Conservation (phyloP, 495 filamentous ascomycete species). For the Gamarada debralockiae region DNA sequence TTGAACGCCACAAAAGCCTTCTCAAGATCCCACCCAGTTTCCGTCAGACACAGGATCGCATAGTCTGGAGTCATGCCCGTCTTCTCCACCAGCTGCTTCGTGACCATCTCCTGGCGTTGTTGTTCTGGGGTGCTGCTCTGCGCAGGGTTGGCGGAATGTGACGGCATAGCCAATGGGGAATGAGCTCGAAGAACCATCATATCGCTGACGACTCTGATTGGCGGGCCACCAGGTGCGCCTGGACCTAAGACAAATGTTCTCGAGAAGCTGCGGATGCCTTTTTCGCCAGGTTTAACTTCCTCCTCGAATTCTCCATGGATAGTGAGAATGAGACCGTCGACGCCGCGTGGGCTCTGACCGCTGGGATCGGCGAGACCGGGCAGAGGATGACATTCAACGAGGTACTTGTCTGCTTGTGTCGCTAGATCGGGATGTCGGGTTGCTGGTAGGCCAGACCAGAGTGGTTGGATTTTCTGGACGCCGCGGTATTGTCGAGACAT, state of each 20-base stretch:
- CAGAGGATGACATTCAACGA: conserved; percentile 77
- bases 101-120: conserved; percentile 12
- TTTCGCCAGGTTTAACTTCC: conserved; percentile 46
- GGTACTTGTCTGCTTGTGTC: conserved; percentile 61
- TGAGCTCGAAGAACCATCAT: conserved; percentile 65
- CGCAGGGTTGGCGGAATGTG: neutral
- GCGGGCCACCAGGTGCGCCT: conserved; percentile 49
- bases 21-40: conserved; percentile 26
- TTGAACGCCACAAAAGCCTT: conserved; percentile 21
- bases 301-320: conserved; percentile 86
- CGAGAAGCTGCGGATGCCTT: conserved; percentile 70
- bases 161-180: conserved; percentile 33
- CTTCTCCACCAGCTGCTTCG: conserved; percentile 18
- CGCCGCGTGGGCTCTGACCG: conserved; percentile 58
- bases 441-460: conserved; percentile 66
- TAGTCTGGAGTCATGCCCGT: conserved; percentile 24
- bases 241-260: conserved; percentile 82
- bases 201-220: conserved; percentile 78
- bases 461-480: conserved; percentile 55
- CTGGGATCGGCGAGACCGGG: conserved; percentile 66
- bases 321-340: conserved; percentile 74
- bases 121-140: neutral
- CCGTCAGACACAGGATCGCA: conserved; percentile 19
- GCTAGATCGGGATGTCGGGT: conserved; percentile 71
- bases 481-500: conserved; percentile 65